Evolutionary conservation across 164 flowering plant genomes (phyloP).

Genomic region (Vitis riparia): DNA sequence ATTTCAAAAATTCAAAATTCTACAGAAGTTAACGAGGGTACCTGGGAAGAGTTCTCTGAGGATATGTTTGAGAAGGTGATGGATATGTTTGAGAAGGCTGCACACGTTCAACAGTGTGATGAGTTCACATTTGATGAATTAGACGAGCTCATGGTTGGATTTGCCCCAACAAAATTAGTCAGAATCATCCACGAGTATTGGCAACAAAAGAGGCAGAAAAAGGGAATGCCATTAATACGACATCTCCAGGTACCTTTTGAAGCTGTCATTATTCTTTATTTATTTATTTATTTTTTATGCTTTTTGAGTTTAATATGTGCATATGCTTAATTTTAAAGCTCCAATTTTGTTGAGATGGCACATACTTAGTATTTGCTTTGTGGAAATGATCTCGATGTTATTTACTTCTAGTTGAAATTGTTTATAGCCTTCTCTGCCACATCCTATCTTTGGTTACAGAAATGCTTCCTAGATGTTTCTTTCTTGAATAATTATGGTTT

Average conservation of each 20-base stretch:
- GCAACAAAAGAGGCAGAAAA: constrained; percentile 69
- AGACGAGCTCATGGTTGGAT: constrained; percentile 52
- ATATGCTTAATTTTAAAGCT: background rate
- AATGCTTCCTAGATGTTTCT: no score
- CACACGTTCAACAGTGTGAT: constrained; percentile 60
- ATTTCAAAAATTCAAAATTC: constrained; percentile 31
- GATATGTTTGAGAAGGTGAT: constrained; percentile 82
- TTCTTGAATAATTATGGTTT: no score
- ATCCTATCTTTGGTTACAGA: no score
- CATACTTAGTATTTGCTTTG: no score
- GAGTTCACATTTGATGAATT: constrained; percentile 68
- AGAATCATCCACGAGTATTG: constrained; percentile 67
- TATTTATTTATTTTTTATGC: background rate
- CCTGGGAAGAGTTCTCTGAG: constrained; percentile 44
- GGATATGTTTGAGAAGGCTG: constrained; percentile 86
- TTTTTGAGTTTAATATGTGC: background rate
- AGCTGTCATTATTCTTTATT: background rate
- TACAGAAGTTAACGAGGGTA: constrained; percentile 18
- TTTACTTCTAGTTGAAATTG: no score
- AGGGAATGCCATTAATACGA: constrained; percentile 84
- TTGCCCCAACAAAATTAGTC: constrained; percentile 48
- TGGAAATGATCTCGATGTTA: no score
- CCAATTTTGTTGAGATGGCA: no score
- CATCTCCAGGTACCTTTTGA: constrained; percentile 77
- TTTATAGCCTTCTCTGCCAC: no score